Base-by-base conservation (phyloP, 1,139 yeast species). In the Keqinozyma sinolaborantium region DNA sequence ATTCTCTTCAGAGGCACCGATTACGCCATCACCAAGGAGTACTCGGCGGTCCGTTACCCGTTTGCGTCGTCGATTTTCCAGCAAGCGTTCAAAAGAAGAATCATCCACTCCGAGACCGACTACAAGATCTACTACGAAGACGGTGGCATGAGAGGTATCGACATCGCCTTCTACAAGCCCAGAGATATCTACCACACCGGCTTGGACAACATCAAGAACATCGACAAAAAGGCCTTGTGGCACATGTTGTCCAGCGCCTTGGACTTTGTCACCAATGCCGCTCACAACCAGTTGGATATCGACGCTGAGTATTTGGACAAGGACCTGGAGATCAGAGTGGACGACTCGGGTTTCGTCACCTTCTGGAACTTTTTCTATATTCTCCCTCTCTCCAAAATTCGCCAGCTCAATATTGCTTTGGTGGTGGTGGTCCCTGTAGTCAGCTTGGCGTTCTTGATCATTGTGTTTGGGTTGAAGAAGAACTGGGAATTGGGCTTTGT, bases 1-100 rank as follows among this genome's bases (percentile, higher is more conserved):
- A 70, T 85, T 23, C 62, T 90, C 28, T 87, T 90, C 56, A 71
- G 97, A 54, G 81, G 92, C 12, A 79, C 95, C 0, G 95, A 90
- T 51, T 73, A 72, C 41, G 84, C 83, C 0, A 74, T 85, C 7
- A 55, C 57, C n/a, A 67, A 64, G 35, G 54, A 54, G 35, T 70
- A 64, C 39, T 45, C 48, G 28, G 42, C 50, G 4, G 84, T 84
- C 2, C 68, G 79, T 39, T 77, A 72, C 45, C 95, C 95, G 0
- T 85, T 79, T 58, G 95, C 84, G 4, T 74, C 77, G 33, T 84
- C 95, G 1, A 57, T 86, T 11, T 83, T 79, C 55, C 95, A 86
- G 55, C 83, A 86, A 53, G 95, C 92, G 1, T 86, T 86, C 56
- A 77, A 81, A 47, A 71, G 76, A 36, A 77, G 84, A n/a, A 52